Evolutionary conservation across 1,284 basidiomycete species (phyloP), one percentile per base, ranked within the genome.

Genomic region (Rhodotorula sp.): DNA sequence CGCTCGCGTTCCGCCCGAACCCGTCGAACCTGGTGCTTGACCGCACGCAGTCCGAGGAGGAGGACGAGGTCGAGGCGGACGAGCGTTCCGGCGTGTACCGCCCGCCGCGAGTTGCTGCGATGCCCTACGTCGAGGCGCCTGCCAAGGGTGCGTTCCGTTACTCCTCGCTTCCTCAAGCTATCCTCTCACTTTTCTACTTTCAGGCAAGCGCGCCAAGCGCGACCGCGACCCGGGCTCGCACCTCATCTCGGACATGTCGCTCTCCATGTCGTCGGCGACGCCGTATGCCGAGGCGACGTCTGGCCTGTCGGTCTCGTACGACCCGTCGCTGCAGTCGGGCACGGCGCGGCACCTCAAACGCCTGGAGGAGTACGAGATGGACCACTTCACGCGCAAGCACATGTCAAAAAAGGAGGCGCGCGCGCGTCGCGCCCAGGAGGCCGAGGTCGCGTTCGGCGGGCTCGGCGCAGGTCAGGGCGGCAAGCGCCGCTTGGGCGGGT

Each of bases 281-380:
- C 87, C 89, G 64, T 85, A 88, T 79, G 77, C 85, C 46, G 92
- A 94, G 81, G 88, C 90, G 3, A 89, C 91, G 0, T 88, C 91
- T 8, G 94, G 94, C 66, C 84, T 96, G 6, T 80, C 82, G 17
- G 81, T 81, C 36, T 73, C 79, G n/a, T 61, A 72, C 66, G 74
- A 76, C 63, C 76, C 77, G 8, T 71, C 75, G 25, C 50, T 79
- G 29, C 62, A 81, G 55, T 90, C 89, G 3, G 84, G 86, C 32
- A 89, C 92, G 36, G 91, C 90, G 17, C 86, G 88, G 48, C 89
- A 92, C 73, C 85, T 98, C 71, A 87, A 89, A 77, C 87, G 90
- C 22, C 89, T 97, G 84, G 88, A 88, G 64, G 90, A 93, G 75
- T 99, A 92, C 82, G 96, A 99, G 83, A 96, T 98, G 82, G 92